phyloP scores from a whole-genome alignment of 306 rosid genomes.

The Pachyrhizus erosus region DNA sequence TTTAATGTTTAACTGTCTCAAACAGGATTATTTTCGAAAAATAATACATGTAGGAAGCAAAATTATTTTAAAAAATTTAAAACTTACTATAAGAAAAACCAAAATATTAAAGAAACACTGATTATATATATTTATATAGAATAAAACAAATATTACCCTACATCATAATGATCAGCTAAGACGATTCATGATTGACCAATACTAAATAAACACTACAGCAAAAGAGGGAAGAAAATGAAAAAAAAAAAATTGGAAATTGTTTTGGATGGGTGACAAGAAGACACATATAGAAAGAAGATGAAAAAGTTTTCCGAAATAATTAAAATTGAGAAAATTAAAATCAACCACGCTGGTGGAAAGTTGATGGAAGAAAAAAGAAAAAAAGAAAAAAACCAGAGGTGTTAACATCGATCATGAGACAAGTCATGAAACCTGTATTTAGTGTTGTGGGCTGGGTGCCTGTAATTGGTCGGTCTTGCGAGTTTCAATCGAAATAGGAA shows the following conservation, averaged over 20 bases:
- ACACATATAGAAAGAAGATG: slow-evolving; percentile 12
- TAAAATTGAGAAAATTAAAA: no score
- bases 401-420: slow-evolving; percentile 31
- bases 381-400: background rate
- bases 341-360: background rate
- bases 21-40: no score
- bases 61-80: no score
- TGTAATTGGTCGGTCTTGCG: slow-evolving; percentile 30
- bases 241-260: background rate
- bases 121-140: background rate
- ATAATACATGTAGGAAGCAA: no score
- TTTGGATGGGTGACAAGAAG: slow-evolving; percentile 36
- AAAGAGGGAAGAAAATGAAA: background rate
- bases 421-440: slow-evolving; percentile 31
- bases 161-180: background rate
- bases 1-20: no score
- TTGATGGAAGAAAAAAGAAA: background rate
- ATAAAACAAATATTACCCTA: background rate
- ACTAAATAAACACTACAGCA: background rate
- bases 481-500: slow-evolving; percentile 33
- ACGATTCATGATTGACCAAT: background rate
- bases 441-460: slow-evolving; percentile 39
- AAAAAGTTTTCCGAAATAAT: no score
- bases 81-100: no score
- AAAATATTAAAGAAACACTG: background rate